Evolutionary conservation across 2,329 filamentous ascomycete species (phyloP).

Genomic region (Orbilia quercus): DNA sequence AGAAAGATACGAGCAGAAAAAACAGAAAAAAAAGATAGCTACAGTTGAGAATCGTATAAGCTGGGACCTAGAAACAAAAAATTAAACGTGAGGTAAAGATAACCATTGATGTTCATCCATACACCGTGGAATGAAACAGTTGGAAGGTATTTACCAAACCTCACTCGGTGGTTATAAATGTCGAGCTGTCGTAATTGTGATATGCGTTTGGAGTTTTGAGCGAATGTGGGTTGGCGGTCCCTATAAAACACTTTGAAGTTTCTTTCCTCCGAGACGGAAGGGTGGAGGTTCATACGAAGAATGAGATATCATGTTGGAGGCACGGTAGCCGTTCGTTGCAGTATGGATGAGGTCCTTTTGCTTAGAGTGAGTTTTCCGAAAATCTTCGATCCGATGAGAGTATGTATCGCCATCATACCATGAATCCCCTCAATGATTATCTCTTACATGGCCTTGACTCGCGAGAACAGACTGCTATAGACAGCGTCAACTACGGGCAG

Average conservation of each 20-base stretch:
- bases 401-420: constrained; percentile 50
- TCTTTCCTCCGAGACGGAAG: constrained; percentile 44
- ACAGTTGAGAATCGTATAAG: constrained; percentile 37
- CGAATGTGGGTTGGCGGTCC: constrained; percentile 13
- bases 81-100: constrained; percentile 37
- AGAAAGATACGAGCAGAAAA: constrained; percentile 18
- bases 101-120: constrained; percentile 11
- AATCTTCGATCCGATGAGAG: constrained; percentile 25
- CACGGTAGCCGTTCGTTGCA: constrained; percentile 8
- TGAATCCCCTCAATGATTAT: constrained; percentile 13
- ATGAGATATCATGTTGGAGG: constrained; percentile 10
- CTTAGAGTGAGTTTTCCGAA: constrained; percentile 33
- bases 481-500: constrained; percentile 97
- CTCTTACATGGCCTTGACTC: constrained; percentile 78
- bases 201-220: constrained; percentile 29
- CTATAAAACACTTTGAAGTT: constrained; percentile 51
- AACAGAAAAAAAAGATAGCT: constrained; percentile 23
- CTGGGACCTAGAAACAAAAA: constrained; percentile 45
- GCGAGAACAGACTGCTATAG: constrained; percentile 95
- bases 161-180: constrained; percentile 16
- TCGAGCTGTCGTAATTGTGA: constrained; percentile 27
- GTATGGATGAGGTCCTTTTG: constrained; percentile 20
- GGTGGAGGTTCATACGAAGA: constrained; percentile 55
- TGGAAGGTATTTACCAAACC: constrained; percentile 48
- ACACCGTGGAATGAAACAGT: constrained; percentile 9